Conservation (phyloP, 768 basidiomycete genomes). For the Rubroboletus satanas region DNA sequence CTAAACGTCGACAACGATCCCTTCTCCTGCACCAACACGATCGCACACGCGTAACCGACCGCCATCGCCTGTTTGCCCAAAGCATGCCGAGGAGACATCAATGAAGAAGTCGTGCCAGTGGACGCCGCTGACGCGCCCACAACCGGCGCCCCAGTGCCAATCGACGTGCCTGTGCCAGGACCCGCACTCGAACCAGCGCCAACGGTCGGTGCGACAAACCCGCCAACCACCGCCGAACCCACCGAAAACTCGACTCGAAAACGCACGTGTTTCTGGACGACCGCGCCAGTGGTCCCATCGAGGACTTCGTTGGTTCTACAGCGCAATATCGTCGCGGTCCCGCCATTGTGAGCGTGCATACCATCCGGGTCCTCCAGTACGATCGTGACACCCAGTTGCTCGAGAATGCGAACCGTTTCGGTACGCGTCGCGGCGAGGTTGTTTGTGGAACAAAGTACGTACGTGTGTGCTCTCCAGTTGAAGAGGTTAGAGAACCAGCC, state of each 20-base stretch:
- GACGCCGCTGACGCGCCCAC: slow-evolving; percentile 22
- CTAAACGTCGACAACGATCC: slow-evolving; percentile 87
- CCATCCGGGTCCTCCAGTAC: slow-evolving; percentile 48
- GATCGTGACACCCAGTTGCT: slow-evolving; percentile 59
- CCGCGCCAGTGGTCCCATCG: slow-evolving; percentile 36
- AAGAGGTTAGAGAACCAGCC: slow-evolving; percentile 96
- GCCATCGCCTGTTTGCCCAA: slow-evolving; percentile 24
- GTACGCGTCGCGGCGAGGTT: slow-evolving; percentile 58
- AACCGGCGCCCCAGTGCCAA: not conserved
- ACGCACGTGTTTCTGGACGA: slow-evolving; percentile 67
- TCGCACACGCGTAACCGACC: slow-evolving; percentile 50
- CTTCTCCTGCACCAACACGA: slow-evolving; percentile 84
- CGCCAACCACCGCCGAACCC: slow-evolving; percentile 20
- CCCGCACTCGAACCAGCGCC: slow-evolving; percentile 17
- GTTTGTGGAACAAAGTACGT: slow-evolving; percentile 53
- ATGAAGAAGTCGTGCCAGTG: slow-evolving; percentile 17
- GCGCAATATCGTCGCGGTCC: slow-evolving; percentile 39
- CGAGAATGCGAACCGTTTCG: slow-evolving; percentile 61
- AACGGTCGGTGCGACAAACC: slow-evolving; percentile 20
- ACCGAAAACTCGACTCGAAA: slow-evolving; percentile 79
- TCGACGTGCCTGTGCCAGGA: slow-evolving; percentile 8
- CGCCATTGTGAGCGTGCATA: slow-evolving; percentile 31
- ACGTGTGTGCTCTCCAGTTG: slow-evolving; percentile 74
- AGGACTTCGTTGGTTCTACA: slow-evolving; percentile 51
- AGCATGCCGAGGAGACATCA: slow-evolving; percentile 28